Evolutionary conservation across 768 basidiomycete genomes (phyloP), one percentile per base, ranked within the genome.

Genomic region (Termitomyces bulborhizus): DNA sequence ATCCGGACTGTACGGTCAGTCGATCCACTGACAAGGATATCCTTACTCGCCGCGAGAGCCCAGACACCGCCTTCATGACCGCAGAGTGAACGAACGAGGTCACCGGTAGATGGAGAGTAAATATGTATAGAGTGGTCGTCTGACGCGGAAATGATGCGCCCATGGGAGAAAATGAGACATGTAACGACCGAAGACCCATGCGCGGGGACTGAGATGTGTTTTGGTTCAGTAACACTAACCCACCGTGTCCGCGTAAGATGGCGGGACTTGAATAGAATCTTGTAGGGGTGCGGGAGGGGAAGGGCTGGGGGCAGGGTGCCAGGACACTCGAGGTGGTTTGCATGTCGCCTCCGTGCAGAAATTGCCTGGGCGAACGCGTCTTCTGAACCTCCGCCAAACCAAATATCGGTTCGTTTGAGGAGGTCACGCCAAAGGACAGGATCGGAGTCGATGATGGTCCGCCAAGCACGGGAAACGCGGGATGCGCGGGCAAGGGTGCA

Each of bases 51-150:
- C 4, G 90, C 89, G n/a, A 98, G 75, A 15, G 95, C 94, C 95
- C 95, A 98, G 1, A 98, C 93, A 16, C 95, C 94, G 79, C 95
- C 95, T 62, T 93, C 90, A 63, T 98, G 95, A 3, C 95, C 96
- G 55, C 89, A 80, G 42, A 98, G 78, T 1, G 86, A 81, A 41
- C 81, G 83, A 4, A 87, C 69, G 21, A 90, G 79, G 37, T 82
- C 77, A 12, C 96, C 96, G 0, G 87, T 90, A 27, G 79, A 68
- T n/a, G 92, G 94, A 24, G 87, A 88, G 68, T 96, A 98, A 45
- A 99, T 85, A 65, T 95, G 91, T 65, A 98, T 97, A 3, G 93
- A 90, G 63, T 98, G 93, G 70, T 98, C 95, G 69, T 99, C 96
- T 0, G 93, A 96, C 11, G 96, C 95, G 11, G 92, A 94, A 64